Evolutionary conservation across 2,329 filamentous ascomycete genomes (phyloP), one percentile per base, ranked within the genome.

Genomic region (Metarhizium humberi): DNA sequence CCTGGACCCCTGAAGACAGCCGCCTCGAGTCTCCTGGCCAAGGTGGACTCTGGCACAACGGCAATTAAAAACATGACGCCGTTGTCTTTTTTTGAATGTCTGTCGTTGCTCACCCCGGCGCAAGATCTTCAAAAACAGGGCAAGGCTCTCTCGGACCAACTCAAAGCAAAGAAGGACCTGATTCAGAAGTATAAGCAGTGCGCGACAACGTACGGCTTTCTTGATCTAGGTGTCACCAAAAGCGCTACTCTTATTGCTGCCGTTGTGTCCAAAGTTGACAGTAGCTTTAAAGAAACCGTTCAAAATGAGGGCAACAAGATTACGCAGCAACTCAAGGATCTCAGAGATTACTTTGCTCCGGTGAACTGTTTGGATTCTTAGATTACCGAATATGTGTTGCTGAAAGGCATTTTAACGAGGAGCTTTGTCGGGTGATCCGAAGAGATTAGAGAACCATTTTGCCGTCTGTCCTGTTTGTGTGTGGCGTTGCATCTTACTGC

Each of bases 151-250:
- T 30, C 54, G 6, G 8, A 54, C 11, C 38, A 56, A 20, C 52
- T 58, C 34, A 40, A 54, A 45, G 51, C 20, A 18, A 53, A 54
- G 29, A 50, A 54, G n/a, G 32, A 4, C 18, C 40, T 46, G 34
- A 51, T 60, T 7, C 11, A 56, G 38, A 34, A 16, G 50, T 48
- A 51, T 46, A 58, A 54, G 20, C 46, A 58, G 47, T 58, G 58
- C 32, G 48, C 2, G 20, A 52, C 53, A 7, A 52, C 52, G 29
- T 45, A 25, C 29, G n/a, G 18, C 34, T 55, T 58, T 40, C 38
- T 58, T 8, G 18, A 18, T 25, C 32, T 14, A 11, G 34, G 53
- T 50, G 47, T 45, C 18, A 5, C 18, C 3, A 10, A n/a, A 14
- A 52, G 50, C 25, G 11, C 38, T 14, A 29, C 3, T 30, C 50